phyloP scores from a whole-genome alignment of 1,284 basidiomycete genomes.

The Pseudozyma tsukubaensis region DNA sequence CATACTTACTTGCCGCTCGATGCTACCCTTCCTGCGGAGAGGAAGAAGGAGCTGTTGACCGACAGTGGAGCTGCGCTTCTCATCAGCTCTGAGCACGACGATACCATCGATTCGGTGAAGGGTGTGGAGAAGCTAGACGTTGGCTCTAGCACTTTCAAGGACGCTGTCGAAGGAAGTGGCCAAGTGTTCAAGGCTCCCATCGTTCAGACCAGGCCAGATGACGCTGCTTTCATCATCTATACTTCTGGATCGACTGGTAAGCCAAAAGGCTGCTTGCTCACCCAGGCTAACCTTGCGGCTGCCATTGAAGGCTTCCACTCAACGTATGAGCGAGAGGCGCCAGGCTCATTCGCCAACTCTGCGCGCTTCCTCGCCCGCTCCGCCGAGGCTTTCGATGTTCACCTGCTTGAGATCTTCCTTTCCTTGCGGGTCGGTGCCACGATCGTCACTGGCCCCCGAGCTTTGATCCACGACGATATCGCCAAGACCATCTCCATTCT shows the following conservation, averaged over 20 bases:
- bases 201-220: conserved; percentile 14
- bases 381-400: conserved; percentile 67
- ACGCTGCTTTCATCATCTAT: conserved; percentile 64
- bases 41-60: conserved; percentile 59
- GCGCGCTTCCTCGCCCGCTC: conserved; percentile 65
- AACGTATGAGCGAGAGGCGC: conserved; percentile 49
- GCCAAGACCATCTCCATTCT: conserved; percentile 55
- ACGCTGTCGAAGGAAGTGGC: neutral
- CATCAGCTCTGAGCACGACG: conserved; percentile 22
- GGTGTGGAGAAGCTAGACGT: conserved; percentile 13
- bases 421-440: conserved; percentile 63
- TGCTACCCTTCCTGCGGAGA: conserved; percentile 61
- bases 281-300: conserved; percentile 54
- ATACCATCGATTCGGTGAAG: neutral
- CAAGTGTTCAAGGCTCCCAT: neutral
- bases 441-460: conserved; percentile 62
- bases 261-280: conserved; percentile 63
- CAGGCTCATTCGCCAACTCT: conserved; percentile 34
- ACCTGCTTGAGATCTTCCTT: conserved; percentile 66
- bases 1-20: conserved; percentile 67
- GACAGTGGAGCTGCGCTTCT: conserved; percentile 55
- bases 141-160: conserved; percentile 17
- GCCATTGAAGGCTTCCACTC: conserved; percentile 56
- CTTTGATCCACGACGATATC: conserved; percentile 60
- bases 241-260: conserved; percentile 65